Conservation (phyloP, 2,329 filamentous ascomycete genomes). For the Ampelomyces quisqualis region DNA sequence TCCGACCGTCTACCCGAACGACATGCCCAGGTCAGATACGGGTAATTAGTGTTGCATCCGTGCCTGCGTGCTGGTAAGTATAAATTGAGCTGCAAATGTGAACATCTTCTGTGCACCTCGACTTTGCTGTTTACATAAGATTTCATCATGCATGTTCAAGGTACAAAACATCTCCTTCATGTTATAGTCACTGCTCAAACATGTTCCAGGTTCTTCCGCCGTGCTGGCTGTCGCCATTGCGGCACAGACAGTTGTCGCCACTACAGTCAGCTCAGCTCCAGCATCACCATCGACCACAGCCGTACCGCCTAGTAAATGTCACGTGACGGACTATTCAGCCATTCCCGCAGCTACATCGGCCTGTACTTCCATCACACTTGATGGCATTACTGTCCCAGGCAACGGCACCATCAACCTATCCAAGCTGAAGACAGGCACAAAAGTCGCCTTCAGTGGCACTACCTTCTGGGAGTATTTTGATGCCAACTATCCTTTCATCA, state of each 20-base stretch:
- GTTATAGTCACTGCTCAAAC: too few relatives aligned
- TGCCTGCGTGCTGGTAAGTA: too few relatives aligned
- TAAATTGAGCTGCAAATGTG: too few relatives aligned
- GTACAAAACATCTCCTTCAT: too few relatives aligned
- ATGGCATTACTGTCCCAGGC: conserved; percentile 43
- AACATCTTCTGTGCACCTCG: too few relatives aligned
- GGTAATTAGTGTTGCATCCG: too few relatives aligned
- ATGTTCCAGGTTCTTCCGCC: too few relatives aligned
- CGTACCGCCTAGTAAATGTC: conserved; percentile 9
- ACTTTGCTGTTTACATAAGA: too few relatives aligned
- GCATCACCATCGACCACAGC: conserved; percentile 4
- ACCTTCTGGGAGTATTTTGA: conserved; percentile 37
- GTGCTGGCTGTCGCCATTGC: not conserved
- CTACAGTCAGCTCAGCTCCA: not conserved
- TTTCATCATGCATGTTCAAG: too few relatives aligned
- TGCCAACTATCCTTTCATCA: conserved; percentile 39
- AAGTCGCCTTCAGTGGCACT: conserved; percentile 42
- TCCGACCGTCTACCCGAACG: too few relatives aligned
- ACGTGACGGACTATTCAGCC: conserved; percentile 23
- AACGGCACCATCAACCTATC: conserved; percentile 45
- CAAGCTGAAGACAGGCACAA: conserved; percentile 45
- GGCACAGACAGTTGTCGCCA: not conserved
- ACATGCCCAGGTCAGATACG: too few relatives aligned
- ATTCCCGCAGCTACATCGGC: conserved; percentile 39
- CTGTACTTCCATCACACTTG: conserved; percentile 48